phyloP scores from a whole-genome alignment of 306 rosid species.

The Spatholobus suberectus region DNA sequence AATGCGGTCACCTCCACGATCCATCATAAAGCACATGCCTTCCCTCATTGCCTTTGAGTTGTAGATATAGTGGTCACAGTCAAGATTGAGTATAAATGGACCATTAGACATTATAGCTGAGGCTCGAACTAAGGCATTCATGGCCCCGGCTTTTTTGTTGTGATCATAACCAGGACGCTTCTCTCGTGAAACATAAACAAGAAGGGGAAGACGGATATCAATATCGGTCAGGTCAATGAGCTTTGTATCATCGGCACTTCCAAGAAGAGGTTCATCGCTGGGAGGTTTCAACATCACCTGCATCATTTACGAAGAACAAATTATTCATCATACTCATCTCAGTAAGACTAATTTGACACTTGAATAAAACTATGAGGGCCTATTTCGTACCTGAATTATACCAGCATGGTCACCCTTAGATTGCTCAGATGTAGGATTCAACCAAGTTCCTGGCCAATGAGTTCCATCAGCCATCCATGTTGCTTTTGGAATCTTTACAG shows the following conservation, averaged over 20 bases:
- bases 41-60: slow-evolving; percentile 91
- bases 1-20: slow-evolving; percentile 87
- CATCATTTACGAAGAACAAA: slow-evolving; percentile 37
- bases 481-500: slow-evolving; percentile 81
- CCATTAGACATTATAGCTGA: slow-evolving; percentile 93
- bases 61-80: slow-evolving; percentile 89
- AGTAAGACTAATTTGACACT: not conserved
- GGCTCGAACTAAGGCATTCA: slow-evolving; percentile 94
- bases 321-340: slow-evolving; percentile 8
- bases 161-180: slow-evolving; percentile 93
- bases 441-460: slow-evolving; percentile 98
- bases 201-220: slow-evolving; percentile 90
- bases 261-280: slow-evolving; percentile 83
- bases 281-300: slow-evolving; percentile 98
- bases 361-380: slow-evolving; percentile 25
- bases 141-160: slow-evolving; percentile 94
- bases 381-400: slow-evolving; percentile 76
- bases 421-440: slow-evolving; percentile 73
- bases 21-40: slow-evolving; percentile 98
- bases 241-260: slow-evolving; percentile 63
- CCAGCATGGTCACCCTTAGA: slow-evolving; percentile 90
- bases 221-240: slow-evolving; percentile 74
- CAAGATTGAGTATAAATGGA: slow-evolving; percentile 89
- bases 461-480: slow-evolving; percentile 99
- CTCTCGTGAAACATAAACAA: slow-evolving; percentile 91